A percentile compares a stretch with the other conserved stretches of the same genome.
These are phyloP conservation scores for Spinacia oleracea DNA, from an alignment of 179 eudicot genomes.

Conservation along the genomic window DNA sequence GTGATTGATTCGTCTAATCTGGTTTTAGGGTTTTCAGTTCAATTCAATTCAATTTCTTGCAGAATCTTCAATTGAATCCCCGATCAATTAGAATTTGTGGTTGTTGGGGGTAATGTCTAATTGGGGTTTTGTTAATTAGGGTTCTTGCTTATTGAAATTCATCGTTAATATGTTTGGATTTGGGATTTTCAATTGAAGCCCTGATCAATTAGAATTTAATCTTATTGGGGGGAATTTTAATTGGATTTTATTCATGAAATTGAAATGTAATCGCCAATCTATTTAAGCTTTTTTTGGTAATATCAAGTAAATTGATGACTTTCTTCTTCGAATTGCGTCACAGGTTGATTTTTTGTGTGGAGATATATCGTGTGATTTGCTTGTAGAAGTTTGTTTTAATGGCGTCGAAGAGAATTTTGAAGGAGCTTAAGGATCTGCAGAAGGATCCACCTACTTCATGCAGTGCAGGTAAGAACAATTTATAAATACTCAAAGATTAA, in stretches of 20 bases:
- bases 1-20: background rate
- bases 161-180: background rate
- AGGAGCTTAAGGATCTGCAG: slow-evolving; percentile 41
- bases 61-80: background rate
- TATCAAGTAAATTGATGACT: background rate
- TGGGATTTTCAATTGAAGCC: background rate
- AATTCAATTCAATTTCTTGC: background rate
- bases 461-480: slow-evolving; percentile 30
- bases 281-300: no score
- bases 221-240: background rate
- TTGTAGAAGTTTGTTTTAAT: background rate
- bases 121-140: background rate
- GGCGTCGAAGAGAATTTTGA: slow-evolving; percentile 38
- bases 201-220: background rate
- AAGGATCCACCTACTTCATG: slow-evolving; percentile 41
- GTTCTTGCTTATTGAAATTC: background rate
- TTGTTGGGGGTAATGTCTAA: no score
- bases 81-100: no score
- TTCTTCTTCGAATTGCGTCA: background rate
- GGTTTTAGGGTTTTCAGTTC: background rate
- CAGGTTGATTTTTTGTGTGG: slow-evolving; percentile 3
- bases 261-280: background rate
- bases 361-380: slow-evolving; percentile 5
- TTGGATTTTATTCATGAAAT: background rate
- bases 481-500: background rate